Base-by-base conservation (phyloP, 257 asterid species). In the Dorcoceras hygrometricum region DNA sequence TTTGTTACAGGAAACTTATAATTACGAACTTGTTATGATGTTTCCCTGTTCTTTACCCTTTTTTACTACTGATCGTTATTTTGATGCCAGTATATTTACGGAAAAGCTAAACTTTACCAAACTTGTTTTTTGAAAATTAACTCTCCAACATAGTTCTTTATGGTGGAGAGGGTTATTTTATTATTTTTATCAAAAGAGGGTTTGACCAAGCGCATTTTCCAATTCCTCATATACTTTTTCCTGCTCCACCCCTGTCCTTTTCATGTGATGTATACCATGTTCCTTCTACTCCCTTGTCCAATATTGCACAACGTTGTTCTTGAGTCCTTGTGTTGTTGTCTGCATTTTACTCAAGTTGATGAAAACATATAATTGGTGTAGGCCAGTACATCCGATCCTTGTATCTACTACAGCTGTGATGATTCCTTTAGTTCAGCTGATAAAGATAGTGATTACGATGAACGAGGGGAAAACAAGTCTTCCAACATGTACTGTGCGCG, bases 311-410 rank as follows among this genome's bases (percentile, higher is more conserved):
- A n/a, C 18, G 24, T 56, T 25, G 34, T 51, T 46, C 62, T 56
- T 19, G 23, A 20, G 23, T 51, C 46, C 61, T 56, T 23, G 23
- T 68, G 36, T 10, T 20, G 32, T 62, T 59, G 29, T 36, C 22
- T 69, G 56, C 61, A 65, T 64, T 23, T 32, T 71, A 68, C 63
- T 75, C 46, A 53, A 55, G 46, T 68, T 6, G 43, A 65, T 62
- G 73, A 73, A 66, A 62, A 58, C 51, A 51, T 16, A 18, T 68
- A 51, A 57, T 69, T 67, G 70, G 19, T 73, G 62, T 84, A 92
- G 97, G 89, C 82, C 67, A 76, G 75, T 67, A 65, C 76, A 69
- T 78, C 83, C 60, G 95, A 83, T 73, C 70, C 84, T 62, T 81
- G 84, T 23, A 62, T 78, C 66, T 88, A 80, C 77, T 82, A 83